phyloP scores from a whole-genome alignment of 2,329 filamentous ascomycete genomes.

The Sporothrix luriei region DNA sequence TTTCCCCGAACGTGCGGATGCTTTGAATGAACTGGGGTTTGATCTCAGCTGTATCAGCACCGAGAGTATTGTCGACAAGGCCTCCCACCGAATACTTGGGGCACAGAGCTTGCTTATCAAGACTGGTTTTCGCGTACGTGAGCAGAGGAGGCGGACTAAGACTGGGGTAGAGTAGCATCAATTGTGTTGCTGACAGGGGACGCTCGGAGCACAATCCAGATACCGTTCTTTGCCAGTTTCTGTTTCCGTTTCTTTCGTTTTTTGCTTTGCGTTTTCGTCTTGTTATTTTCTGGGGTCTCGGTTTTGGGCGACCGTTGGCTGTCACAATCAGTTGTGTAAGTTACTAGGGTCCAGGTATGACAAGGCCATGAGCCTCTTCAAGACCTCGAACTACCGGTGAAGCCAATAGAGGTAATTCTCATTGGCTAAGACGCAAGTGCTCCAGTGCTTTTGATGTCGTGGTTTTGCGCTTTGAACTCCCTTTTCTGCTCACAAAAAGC shows the following conservation, averaged over 20 bases:
- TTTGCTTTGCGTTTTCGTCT: not conserved
- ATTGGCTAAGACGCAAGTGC: not conserved
- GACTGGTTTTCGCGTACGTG: not conserved
- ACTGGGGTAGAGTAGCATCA: not conserved
- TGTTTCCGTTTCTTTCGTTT: not conserved
- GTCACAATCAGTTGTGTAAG: not conserved
- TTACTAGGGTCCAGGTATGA: not conserved
- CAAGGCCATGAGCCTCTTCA: not conserved
- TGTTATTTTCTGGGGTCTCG: not conserved
- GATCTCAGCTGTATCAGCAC: too few species aligned
- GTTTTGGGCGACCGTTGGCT: not conserved
- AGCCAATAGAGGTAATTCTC: not conserved
- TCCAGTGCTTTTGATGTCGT: not conserved
- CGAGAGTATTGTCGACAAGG: too few species aligned
- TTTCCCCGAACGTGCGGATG: too few species aligned
- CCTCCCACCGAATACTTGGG: not conserved
- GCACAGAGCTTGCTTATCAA: not conserved
- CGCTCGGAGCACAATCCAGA: too few species aligned
- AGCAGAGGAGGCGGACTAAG: not conserved
- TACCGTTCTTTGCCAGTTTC: not conserved
- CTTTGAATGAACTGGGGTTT: too few species aligned
- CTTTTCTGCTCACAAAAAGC: not conserved
- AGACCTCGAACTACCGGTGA: slow-evolving; percentile 1
- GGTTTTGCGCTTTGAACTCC: not conserved
- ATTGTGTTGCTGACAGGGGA: not conserved